Evolutionary conservation across 2,329 filamentous ascomycete genomes (phyloP), one percentile per base, ranked within the genome.

Genomic region (Dryadomyces quercus-mongolicae): DNA sequence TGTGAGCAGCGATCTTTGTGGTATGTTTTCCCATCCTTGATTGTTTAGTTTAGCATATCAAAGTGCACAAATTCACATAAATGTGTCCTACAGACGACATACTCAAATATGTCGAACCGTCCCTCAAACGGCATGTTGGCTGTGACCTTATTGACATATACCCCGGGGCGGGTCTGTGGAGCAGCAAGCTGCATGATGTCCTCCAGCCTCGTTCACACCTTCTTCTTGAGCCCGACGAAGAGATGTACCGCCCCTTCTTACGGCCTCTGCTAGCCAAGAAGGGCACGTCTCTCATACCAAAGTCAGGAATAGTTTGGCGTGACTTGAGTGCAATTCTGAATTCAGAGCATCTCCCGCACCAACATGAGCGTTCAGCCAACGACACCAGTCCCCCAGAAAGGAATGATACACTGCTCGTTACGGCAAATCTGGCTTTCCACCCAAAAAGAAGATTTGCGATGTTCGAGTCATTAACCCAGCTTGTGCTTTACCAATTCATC

Each of bases 81-180:
- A 21, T 15, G 36, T n/a, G 16, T n/a, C 15, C 22, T 16, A 6
- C 21, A 83, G 86, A 89, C 63, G 83, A 92, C 61, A 71, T 86
- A 15, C 62, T 95, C 48, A 65, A 79, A 7, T 87, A 87, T 57
- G 70, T 94, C n/a, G 80, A 78, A 2, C 76, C 78, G 1, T 82
- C 81, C 2, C 75, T 97, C 18, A 71, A 80, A 38, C 78, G 81
- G 47, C 84, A 93, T 66, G 71, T 74, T 51, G 87, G 88, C 53
- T 90, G 91, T 68, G 90, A 95, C 62, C 77, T 97, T 47, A 73
- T 98, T 62, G 92, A 97, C 64, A 72, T 95, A 54, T 88, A 91
- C 66, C 92, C 92, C 0, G 90, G 90, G 15, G 71, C 72, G 1
- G 88, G 90, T 9, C 53, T 95, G 2, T 93, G 86, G 81, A 95